Evolutionary conservation across 352 stramenopile species (phyloP).

Genomic region (Phytophthora europaea): DNA sequence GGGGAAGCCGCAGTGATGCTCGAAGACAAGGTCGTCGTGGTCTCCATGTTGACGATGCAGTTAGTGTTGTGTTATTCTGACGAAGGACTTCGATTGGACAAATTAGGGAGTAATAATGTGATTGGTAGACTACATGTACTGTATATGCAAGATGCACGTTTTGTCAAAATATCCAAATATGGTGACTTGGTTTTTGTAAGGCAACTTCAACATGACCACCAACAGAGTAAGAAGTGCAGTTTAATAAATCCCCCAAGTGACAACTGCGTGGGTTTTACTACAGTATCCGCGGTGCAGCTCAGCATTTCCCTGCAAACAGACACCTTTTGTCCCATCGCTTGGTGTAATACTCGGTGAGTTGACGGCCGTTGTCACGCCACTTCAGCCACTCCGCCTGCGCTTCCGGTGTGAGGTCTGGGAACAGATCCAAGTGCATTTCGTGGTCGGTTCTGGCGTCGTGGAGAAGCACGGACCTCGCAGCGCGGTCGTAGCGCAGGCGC

Average conservation of each 20-base stretch:
- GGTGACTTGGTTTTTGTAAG: not conserved
- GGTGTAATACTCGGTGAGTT: not conserved
- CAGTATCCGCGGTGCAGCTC: no score
- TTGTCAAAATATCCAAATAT: not conserved
- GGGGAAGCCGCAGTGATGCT: slow-evolving; percentile 5
- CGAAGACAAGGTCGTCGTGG: slow-evolving; percentile 10
- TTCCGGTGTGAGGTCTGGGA: not conserved
- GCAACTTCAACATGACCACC: not conserved
- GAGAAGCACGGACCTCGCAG: not conserved
- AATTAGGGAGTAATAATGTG: not conserved
- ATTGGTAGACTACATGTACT: not conserved
- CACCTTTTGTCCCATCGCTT: not conserved
- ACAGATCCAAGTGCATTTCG: not conserved
- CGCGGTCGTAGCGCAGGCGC: slow-evolving; percentile 51
- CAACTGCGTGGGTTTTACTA: no score
- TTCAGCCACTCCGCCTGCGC: not conserved
- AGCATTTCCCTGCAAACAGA: slow-evolving; percentile 10
- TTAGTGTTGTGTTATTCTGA: not conserved
- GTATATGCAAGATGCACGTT: not conserved
- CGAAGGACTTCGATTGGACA: not conserved
- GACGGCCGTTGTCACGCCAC: not conserved
- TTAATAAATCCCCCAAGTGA: no score
- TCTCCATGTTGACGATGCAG: slow-evolving; percentile 6
- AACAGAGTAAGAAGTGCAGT: no score
- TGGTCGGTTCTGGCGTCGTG: not conserved